Percentiles rank a stretch among this genome's conserved stretches.
These are phyloP conservation scores for Chaetomium fimeti DNA, from an alignment of 495 filamentous ascomycete genomes.

Conservation along the genomic window DNA sequence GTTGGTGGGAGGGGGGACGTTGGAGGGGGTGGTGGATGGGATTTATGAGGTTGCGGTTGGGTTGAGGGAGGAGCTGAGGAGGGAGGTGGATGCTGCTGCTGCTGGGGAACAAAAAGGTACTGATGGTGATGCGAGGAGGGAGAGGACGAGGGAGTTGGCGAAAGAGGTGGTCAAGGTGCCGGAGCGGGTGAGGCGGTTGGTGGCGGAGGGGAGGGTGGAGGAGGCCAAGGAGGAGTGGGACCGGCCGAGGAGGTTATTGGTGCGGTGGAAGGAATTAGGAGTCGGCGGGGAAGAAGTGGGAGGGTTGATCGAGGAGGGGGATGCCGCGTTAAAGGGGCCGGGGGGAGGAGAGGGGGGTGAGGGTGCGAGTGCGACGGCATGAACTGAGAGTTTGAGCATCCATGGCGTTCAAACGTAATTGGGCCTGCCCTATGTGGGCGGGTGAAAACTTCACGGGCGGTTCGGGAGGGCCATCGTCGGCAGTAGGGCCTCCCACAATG, in stretches of 20 bases:
- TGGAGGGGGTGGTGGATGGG: constrained; percentile 73
- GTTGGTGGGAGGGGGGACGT: no score
- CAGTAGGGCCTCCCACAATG: no score
- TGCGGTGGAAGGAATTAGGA: constrained; percentile 52
- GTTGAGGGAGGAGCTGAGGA: constrained; percentile 57
- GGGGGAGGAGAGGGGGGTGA: constrained; percentile 7
- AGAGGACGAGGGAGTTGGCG: constrained; percentile 64
- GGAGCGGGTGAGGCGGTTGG: constrained; percentile 59
- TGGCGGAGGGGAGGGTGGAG: constrained; percentile 57
- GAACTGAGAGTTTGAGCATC: neutral
- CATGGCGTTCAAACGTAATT: neutral
- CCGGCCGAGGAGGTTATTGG: constrained; percentile 54
- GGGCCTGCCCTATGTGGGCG: no score
- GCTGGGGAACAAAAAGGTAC: constrained; percentile 24
- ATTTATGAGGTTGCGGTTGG: constrained; percentile 74
- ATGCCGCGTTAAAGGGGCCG: constrained; percentile 44
- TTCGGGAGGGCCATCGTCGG: no score
- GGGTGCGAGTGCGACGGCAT: constrained; percentile 7
- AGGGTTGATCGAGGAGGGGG: constrained; percentile 53
- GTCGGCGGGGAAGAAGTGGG: constrained; percentile 51
- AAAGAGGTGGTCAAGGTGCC: constrained; percentile 64
- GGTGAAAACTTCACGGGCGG: no score
- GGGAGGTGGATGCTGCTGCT: constrained; percentile 29
- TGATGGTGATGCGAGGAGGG: constrained; percentile 45
- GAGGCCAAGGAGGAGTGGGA: constrained; percentile 60